phyloP scores from a whole-genome alignment of 768 basidiomycete genomes.

The Pleurotus citrinopileatus region DNA sequence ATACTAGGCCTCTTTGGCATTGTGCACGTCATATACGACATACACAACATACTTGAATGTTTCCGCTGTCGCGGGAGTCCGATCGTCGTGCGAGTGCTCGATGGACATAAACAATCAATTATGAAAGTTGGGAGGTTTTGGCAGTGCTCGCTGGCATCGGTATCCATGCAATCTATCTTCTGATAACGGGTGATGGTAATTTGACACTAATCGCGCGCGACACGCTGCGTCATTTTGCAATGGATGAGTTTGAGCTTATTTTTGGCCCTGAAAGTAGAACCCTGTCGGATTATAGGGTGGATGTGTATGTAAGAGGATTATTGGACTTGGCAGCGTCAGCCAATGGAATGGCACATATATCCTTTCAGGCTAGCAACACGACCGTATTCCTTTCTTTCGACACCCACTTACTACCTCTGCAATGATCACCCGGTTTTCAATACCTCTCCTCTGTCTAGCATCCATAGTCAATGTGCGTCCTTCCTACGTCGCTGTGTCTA shows the following conservation, averaged over 20 bases:
- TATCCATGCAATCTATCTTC: neutral
- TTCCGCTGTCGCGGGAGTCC: constrained; percentile 4
- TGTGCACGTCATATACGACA: neutral
- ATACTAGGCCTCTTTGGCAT: neutral
- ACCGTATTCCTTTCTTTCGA: neutral
- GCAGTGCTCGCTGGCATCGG: neutral
- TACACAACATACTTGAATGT: constrained; percentile 2
- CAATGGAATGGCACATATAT: constrained; percentile 1
- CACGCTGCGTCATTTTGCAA: neutral
- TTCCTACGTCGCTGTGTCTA: neutral
- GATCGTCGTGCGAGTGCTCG: neutral
- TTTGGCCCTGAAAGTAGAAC: neutral
- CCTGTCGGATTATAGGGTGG: neutral
- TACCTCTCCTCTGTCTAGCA: constrained; percentile 7
- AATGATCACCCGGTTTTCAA: neutral
- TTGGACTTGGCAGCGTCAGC: constrained; percentile 5
- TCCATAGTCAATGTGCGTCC: constrained; percentile 4
- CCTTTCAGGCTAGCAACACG: neutral
- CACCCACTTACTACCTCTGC: neutral
- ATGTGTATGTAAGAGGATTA: neutral
- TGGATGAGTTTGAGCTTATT: constrained; percentile 2
- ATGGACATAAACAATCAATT: too few relatives aligned
- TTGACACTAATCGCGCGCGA: neutral
- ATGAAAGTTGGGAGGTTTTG: too few relatives aligned
- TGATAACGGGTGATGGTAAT: neutral